phyloP scores from a whole-genome alignment of 2,329 filamentous ascomycete genomes.

The Penicillium sp. region DNA sequence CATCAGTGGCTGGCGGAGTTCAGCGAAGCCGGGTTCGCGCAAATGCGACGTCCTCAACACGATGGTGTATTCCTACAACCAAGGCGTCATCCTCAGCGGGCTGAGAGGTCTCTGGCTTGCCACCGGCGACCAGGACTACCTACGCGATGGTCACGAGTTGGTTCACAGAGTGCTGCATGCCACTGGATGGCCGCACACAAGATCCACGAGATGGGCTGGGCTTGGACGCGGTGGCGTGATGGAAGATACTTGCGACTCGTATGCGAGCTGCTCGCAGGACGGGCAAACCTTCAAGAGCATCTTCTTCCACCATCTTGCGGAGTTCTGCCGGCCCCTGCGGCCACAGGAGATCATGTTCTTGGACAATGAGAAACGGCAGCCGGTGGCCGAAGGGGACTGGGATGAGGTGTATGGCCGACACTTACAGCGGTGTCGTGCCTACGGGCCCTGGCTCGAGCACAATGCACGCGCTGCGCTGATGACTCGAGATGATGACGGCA shows the following conservation, averaged over 20 bases:
- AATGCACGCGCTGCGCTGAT: constrained; percentile 73
- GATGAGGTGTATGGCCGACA: constrained; percentile 55
- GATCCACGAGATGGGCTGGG: constrained; percentile 64
- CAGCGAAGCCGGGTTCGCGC: constrained; percentile 63
- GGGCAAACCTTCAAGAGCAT: constrained; percentile 92
- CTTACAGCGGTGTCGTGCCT: constrained; percentile 61
- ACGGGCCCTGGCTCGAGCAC: constrained; percentile 73
- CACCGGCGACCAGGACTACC: constrained; percentile 70
- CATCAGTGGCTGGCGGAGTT: constrained; percentile 64
- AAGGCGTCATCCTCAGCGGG: constrained; percentile 84
- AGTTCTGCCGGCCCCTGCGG: constrained; percentile 72
- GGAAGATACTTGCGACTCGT: constrained; percentile 80
- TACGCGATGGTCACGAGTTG: constrained; percentile 77
- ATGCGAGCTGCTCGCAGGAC: constrained; percentile 75
- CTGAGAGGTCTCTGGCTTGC: constrained; percentile 77
- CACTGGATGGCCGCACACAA: constrained; percentile 66
- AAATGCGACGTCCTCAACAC: constrained; percentile 79
- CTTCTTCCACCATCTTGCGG: constrained; percentile 83
- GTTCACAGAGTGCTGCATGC: constrained; percentile 72
- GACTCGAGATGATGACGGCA: constrained; percentile 67
- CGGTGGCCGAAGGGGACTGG: constrained; percentile 44
- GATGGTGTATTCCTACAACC: constrained; percentile 95
- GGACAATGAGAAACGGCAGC: constrained; percentile 26
- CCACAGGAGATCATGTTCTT: constrained; percentile 51
- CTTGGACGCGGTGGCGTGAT: constrained; percentile 78